phyloP scores from a whole-genome alignment of 805 yeast genomes.

The Candida easanensis region DNA sequence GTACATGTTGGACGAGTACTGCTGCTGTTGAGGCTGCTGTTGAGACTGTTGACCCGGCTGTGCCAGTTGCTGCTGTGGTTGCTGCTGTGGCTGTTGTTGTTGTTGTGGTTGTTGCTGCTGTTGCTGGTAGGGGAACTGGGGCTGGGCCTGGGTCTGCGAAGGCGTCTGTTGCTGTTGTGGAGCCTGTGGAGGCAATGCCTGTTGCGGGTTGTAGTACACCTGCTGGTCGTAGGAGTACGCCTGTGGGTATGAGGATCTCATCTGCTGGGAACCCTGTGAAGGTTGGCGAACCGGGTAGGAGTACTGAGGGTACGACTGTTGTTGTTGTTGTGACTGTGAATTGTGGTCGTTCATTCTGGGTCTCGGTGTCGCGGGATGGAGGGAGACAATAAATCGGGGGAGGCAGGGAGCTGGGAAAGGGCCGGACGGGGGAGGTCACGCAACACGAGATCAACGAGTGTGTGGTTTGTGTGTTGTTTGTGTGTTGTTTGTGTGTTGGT shows the following conservation, averaged over 20 bases:
- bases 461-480: too few relatives aligned
- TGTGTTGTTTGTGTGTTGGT: not conserved
- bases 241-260: not conserved
- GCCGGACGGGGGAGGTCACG: not conserved
- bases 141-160: not conserved
- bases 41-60: constrained; percentile 1
- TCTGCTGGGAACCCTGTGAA: not conserved
- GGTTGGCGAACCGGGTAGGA: not conserved
- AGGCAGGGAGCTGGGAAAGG: not conserved
- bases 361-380: not conserved
- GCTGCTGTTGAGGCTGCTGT: constrained; percentile 5
- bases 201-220: constrained; percentile 1
- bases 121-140: not conserved
- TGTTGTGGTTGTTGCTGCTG: not conserved
- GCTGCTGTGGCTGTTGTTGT: constrained; percentile 7
- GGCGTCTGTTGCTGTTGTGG: constrained; percentile 1
- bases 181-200: not conserved
- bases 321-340: constrained; percentile 12
- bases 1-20: too few relatives aligned
- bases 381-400: not conserved
- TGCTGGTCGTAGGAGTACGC: not conserved
- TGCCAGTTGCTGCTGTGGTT: not conserved
- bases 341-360: constrained; percentile 6
- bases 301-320: constrained; percentile 1
- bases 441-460: too few relatives aligned